phyloP scores from a whole-genome alignment of 2,329 filamentous ascomycete species.

The Didymella keratinophila region DNA sequence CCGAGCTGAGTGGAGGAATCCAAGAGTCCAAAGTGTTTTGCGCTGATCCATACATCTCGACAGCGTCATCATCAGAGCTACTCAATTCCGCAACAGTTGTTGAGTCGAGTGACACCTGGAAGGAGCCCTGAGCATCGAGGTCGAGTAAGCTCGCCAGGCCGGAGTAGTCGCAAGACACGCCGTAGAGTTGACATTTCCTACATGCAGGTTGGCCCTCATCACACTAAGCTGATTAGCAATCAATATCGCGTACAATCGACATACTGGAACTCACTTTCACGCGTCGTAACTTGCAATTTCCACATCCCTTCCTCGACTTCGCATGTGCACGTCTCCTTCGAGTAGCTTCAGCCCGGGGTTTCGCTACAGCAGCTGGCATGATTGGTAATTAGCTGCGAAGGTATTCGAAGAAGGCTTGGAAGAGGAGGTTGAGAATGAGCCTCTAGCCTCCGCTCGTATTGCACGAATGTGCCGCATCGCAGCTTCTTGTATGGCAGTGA shows the following conservation, averaged over 20 bases:
- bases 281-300: slow-evolving; percentile 64
- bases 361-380: slow-evolving; percentile 26
- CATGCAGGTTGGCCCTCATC: slow-evolving; percentile 62
- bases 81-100: not conserved
- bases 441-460: slow-evolving; percentile 8
- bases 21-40: not conserved
- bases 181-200: slow-evolving; percentile 57
- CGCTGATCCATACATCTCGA: not conserved
- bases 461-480: not conserved
- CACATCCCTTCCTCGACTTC: slow-evolving; percentile 63
- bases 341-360: slow-evolving; percentile 16
- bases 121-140: slow-evolving; percentile 42
- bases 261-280: slow-evolving; percentile 57
- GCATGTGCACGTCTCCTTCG: slow-evolving; percentile 53
- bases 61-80: not conserved
- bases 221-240: slow-evolving; percentile 52
- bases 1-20: not conserved
- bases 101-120: slow-evolving; percentile 26
- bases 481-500: not conserved
- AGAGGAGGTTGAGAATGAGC: not conserved
- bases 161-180: slow-evolving; percentile 60
- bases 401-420: not conserved
- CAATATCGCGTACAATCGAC: not conserved
- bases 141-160: slow-evolving; percentile 43
- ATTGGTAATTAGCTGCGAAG: not conserved